A percentile compares a stretch with the other conserved stretches of the same genome.
phyloP scores from a whole-genome alignment of 192 early-diverging fungal genomes.

The Fimicolochytrium jonesii region DNA sequence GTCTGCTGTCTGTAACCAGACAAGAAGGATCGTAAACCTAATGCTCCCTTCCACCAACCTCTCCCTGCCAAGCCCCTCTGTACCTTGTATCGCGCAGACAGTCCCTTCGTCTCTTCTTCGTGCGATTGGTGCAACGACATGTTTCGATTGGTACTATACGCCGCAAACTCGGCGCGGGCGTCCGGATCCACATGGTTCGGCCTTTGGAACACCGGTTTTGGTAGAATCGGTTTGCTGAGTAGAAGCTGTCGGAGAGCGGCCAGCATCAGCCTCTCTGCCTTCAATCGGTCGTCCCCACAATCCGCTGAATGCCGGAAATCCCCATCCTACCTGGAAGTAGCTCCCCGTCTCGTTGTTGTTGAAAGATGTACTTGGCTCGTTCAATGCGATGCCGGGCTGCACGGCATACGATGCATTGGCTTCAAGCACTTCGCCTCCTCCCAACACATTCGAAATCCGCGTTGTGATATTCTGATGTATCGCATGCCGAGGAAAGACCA shows the following conservation, averaged over 20 bases:
- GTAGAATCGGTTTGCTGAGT: constrained; percentile 18
- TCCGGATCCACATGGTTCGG: constrained; percentile 74
- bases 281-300: no score
- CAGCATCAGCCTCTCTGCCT: no score
- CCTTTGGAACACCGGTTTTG: constrained; percentile 43
- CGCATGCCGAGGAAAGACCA: no score
- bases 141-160: constrained; percentile 60
- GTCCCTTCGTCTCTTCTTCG: constrained; percentile 66
- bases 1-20: constrained; percentile 20
- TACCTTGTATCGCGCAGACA: constrained; percentile 56
- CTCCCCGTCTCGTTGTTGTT: constrained; percentile 59
- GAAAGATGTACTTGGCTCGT: constrained; percentile 23
- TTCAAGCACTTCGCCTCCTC: constrained; percentile 78
- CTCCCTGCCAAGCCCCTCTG: neutral
- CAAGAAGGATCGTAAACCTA: neutral
- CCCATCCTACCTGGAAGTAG: constrained; percentile 48
- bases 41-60: neutral
- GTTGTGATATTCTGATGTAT: constrained; percentile 65
- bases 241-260: neutral
- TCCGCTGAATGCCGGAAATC: no score
- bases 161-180: constrained; percentile 58
- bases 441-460: constrained; percentile 79
- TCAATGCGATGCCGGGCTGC: constrained; percentile 35
- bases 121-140: constrained; percentile 64
- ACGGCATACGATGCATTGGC: constrained; percentile 71